Evolutionary conservation across 2,329 filamentous ascomycete species (phyloP).

Genomic region (Colletotrichum chrysophilum): DNA sequence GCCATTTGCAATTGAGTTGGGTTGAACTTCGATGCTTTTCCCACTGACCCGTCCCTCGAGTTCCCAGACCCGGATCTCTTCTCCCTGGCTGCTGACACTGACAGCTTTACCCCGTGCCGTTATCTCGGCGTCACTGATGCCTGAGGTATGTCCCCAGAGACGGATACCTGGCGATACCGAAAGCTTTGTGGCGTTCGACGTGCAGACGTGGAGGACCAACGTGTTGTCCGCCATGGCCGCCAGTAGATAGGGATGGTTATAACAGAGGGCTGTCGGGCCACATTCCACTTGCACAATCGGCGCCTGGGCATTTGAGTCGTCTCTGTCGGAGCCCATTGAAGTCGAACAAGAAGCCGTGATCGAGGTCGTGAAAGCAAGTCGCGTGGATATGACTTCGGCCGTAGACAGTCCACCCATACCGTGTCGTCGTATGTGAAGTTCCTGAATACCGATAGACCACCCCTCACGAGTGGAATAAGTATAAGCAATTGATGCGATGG

Average conservation of each 20-base stretch:
- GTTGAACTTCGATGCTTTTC: slow-evolving; percentile 56
- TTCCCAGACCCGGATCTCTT: slow-evolving; percentile 87
- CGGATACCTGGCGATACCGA: slow-evolving; percentile 75
- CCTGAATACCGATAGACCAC: slow-evolving; percentile 93
- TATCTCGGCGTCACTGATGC: slow-evolving; percentile 84
- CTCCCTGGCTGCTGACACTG: slow-evolving; percentile 82
- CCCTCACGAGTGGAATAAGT: slow-evolving; percentile 79
- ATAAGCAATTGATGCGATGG: slow-evolving; percentile 87
- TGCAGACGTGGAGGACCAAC: slow-evolving; percentile 80
- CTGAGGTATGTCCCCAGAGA: slow-evolving; percentile 91
- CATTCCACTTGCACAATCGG: slow-evolving; percentile 21
- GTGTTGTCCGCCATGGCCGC: slow-evolving; percentile 89
- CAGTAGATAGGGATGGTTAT: slow-evolving; percentile 84
- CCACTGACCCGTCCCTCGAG: slow-evolving; percentile 72
- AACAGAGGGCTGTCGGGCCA: slow-evolving; percentile 69
- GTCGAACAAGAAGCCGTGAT: slow-evolving; percentile 23
- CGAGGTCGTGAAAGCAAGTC: slow-evolving; percentile 44
- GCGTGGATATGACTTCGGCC: slow-evolving; percentile 41
- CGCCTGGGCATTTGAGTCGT: slow-evolving; percentile 8
- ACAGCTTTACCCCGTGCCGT: slow-evolving; percentile 86
- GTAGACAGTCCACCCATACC: slow-evolving; percentile 7
- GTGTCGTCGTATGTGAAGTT: slow-evolving; percentile 66
- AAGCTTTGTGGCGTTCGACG: slow-evolving; percentile 69
- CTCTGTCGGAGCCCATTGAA: background rate
- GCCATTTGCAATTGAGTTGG: slow-evolving; percentile 30